phyloP scores from a whole-genome alignment of 2,329 filamentous ascomycete genomes.

The Zasmidium angulare region DNA sequence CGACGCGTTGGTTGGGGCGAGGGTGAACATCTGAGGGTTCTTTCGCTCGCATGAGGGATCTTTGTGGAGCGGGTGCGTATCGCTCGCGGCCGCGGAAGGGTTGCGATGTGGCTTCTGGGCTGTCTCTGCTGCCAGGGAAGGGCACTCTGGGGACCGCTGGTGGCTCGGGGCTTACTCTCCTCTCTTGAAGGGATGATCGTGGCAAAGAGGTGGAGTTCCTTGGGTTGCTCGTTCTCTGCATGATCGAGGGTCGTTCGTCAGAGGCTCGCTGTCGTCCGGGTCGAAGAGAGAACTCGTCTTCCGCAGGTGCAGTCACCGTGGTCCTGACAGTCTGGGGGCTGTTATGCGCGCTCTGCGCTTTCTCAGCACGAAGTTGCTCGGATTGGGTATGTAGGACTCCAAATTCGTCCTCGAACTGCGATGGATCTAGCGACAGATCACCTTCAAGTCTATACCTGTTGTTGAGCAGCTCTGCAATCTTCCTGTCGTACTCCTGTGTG shows the following conservation, averaged over 20 bases:
- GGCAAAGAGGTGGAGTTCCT: conserved; percentile 28
- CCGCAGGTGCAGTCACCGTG: not conserved
- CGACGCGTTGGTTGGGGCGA: conserved; percentile 3
- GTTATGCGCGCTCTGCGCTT: not conserved
- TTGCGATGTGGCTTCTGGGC: conserved; percentile 24
- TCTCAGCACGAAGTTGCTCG: conserved; percentile 18
- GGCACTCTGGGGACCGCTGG: conserved; percentile 8
- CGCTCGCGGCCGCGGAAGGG: conserved; percentile 16
- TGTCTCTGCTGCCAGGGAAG: conserved; percentile 17
- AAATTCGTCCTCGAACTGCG: conserved; percentile 34
- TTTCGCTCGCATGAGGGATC: conserved; percentile 24
- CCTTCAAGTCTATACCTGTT: conserved; percentile 32
- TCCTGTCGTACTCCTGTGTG: conserved; percentile 36
- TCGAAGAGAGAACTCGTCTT: not conserved
- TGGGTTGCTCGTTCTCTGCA: conserved; percentile 24
- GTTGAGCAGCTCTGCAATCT: conserved; percentile 31
- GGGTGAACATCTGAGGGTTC: conserved; percentile 25
- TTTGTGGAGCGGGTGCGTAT: conserved; percentile 21
- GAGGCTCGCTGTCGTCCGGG: not conserved
- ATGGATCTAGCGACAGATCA: conserved; percentile 34
- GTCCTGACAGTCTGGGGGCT: not conserved
- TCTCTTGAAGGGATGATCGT: conserved; percentile 10
- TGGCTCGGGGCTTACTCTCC: conserved; percentile 1
- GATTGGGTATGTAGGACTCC: conserved; percentile 28
- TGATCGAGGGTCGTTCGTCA: not conserved